Percentiles rank a stretch among this genome's conserved stretches.
Evolutionary conservation across 2,329 filamentous ascomycete species (phyloP).

Genomic region (Diplodia corticola): DNA sequence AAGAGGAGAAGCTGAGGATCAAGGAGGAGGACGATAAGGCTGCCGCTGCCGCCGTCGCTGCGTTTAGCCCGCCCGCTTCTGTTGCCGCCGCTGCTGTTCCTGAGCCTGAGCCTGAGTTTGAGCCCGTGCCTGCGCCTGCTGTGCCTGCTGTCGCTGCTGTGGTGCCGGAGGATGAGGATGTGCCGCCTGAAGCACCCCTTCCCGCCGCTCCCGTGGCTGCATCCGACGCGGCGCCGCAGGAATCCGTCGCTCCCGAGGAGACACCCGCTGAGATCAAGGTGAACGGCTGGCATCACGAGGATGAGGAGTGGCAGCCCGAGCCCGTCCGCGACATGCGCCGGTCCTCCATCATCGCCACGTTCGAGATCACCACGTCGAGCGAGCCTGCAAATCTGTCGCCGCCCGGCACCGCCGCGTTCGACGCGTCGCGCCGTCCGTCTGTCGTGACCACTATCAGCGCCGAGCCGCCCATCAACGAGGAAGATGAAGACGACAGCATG

Average conservation of each 20-base stretch:
- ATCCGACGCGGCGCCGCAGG: neutral
- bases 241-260: neutral
- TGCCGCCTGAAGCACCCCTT: neutral
- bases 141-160: too few species aligned
- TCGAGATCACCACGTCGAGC: neutral
- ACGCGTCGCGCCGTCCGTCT: conserved; percentile 8
- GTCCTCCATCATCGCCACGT: conserved; percentile 4
- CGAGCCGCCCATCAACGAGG: conserved; percentile 15
- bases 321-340: conserved; percentile 7
- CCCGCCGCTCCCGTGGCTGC: neutral
- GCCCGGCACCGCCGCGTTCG: neutral
- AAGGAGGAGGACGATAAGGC: conserved; percentile 11
- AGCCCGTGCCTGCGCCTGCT: neutral
- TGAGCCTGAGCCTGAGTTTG: neutral
- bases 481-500: neutral
- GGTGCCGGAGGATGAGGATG: neutral
- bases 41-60: conserved; percentile 11
- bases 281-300: conserved; percentile 7
- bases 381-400: neutral
- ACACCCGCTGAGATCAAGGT: neutral
- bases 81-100: neutral
- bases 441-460: conserved; percentile 17
- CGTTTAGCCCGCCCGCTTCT: neutral
- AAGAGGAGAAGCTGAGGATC: conserved; percentile 1
- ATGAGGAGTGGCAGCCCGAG: neutral